A percentile compares a stretch with the other conserved stretches of the same genome.
Evolutionary conservation across 2,329 filamentous ascomycete genomes (phyloP).

Genomic region (Aspergillus latus): DNA sequence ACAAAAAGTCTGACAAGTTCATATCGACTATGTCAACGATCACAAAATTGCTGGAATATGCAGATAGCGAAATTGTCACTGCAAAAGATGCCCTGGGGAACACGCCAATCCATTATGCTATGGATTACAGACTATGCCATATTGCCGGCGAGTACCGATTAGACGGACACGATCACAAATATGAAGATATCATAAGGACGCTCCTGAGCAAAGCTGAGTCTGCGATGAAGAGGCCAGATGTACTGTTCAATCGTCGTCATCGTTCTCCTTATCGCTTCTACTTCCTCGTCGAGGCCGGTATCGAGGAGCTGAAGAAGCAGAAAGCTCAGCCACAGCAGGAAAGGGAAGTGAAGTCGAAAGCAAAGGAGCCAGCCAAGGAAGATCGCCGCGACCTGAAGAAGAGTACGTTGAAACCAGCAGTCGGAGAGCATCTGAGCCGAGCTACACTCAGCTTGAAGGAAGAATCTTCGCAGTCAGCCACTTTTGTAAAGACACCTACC

Average conservation of each 20-base stretch:
- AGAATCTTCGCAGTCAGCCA: neutral
- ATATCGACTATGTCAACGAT: neutral
- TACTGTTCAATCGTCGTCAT: neutral
- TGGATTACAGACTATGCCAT: constrained; percentile 4
- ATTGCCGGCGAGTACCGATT: neutral
- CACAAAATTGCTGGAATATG: neutral
- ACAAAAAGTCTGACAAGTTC: neutral
- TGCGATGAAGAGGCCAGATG: neutral
- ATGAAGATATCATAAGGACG: neutral
- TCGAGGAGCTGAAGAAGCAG: neutral
- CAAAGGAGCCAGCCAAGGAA: neutral
- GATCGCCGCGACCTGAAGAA: neutral
- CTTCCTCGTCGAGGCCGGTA: neutral
- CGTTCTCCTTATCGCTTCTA: neutral
- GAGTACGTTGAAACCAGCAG: neutral
- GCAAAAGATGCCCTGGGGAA: neutral
- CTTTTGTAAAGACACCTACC: neutral
- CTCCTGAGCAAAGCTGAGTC: neutral
- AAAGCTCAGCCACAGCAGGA: neutral
- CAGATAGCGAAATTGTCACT: neutral
- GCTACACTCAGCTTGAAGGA: neutral
- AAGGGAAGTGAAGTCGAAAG: neutral
- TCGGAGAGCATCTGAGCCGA: neutral
- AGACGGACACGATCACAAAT: neutral
- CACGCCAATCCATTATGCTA: constrained; percentile 5